phyloP scores from a whole-genome alignment of 129 eudicot species.

The Tagetes patula region DNA sequence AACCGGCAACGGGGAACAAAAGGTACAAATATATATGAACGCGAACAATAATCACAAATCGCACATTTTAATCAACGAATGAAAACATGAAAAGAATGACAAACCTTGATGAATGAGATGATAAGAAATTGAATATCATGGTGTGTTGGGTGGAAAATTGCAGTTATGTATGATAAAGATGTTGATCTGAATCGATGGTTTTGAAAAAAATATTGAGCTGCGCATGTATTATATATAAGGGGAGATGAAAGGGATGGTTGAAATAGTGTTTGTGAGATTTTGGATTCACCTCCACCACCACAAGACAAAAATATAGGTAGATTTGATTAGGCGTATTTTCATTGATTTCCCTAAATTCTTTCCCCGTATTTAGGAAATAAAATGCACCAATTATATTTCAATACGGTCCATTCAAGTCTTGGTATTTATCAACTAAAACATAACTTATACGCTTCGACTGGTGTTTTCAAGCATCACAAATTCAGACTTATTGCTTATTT shows the following conservation, averaged over 20 bases:
- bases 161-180: not conserved
- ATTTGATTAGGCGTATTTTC: conserved; percentile 18
- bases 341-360: not conserved
- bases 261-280: not conserved
- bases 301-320: conserved; percentile 15
- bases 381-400: too few relatives aligned
- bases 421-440: too few relatives aligned
- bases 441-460: too few relatives aligned
- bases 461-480: not conserved
- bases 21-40: not conserved
- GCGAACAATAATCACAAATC: conserved; percentile 10
- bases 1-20: not conserved
- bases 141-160: not conserved
- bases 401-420: too few relatives aligned
- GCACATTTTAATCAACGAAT: not conserved
- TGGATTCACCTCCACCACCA: conserved; percentile 31
- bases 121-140: not conserved
- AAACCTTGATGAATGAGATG: conserved; percentile 25
- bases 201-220: not conserved
- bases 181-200: conserved; percentile 3
- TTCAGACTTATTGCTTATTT: not conserved
- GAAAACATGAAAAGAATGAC: not conserved
- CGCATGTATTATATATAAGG: conserved; percentile 11
- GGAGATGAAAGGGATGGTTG: conserved; percentile 7
- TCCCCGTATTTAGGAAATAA: not conserved